Conservation (phyloP, 176 grass and related monocot genomes). For the Triticum turgidum region DNA sequence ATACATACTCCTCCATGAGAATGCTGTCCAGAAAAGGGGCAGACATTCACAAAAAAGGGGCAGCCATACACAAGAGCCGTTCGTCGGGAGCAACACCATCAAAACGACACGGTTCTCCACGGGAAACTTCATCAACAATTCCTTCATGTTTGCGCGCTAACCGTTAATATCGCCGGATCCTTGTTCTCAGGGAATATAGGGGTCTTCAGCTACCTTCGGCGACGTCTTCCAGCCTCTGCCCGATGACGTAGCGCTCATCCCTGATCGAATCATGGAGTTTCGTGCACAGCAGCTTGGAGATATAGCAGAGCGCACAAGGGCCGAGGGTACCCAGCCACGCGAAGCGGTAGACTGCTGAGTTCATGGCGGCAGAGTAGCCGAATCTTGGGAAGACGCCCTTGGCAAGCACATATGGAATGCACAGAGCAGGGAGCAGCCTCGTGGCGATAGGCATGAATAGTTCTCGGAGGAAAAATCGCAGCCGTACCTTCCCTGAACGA, state of each 20-base stretch:
- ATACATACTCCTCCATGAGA: neutral
- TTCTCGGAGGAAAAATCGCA: constrained; percentile 38
- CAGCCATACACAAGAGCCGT: neutral
- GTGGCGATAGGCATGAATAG: constrained; percentile 38
- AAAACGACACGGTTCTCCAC: neutral
- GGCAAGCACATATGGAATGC: constrained; percentile 50
- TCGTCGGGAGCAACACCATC: neutral
- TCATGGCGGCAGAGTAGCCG: constrained; percentile 32
- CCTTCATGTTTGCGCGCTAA: neutral
- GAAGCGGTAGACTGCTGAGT: constrained; percentile 46
- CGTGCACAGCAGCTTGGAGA: constrained; percentile 6
- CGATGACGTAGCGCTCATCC: constrained; percentile 57
- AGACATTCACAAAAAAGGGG: neutral
- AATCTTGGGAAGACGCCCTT: constrained; percentile 43
- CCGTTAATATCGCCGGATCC: neutral
- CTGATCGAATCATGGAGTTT: constrained; percentile 42
- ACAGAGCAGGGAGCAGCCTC: constrained; percentile 45
- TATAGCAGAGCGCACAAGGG: constrained; percentile 18
- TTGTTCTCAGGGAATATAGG: no score
- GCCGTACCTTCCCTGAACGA: constrained; percentile 22
- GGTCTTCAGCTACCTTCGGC: neutral
- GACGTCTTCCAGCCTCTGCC: constrained; percentile 44
- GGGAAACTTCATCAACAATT: neutral
- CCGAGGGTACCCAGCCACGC: constrained; percentile 48
- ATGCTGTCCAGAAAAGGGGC: neutral